A percentile compares a stretch with the other conserved stretches of the same genome.
Evolutionary conservation across 1,284 basidiomycete species (phyloP).

Genomic region (Schizopora paradoxa): DNA sequence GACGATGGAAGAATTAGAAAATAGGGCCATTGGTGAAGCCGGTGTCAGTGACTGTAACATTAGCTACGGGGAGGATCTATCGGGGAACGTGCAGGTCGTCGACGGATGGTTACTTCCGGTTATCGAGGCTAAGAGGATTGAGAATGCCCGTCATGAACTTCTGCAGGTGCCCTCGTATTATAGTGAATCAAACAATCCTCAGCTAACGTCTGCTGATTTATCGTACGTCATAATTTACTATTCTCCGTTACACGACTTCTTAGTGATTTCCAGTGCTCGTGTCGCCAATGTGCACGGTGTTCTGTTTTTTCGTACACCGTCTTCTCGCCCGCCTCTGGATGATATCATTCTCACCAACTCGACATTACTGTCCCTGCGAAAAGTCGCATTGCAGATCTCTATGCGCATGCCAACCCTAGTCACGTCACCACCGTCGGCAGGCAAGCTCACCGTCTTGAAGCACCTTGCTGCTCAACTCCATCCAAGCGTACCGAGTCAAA

Average conservation of each 20-base stretch:
- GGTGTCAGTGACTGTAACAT: constrained; percentile 54
- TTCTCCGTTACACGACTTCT: constrained; percentile 20
- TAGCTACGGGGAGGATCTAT: constrained; percentile 40
- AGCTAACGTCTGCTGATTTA: constrained; percentile 38
- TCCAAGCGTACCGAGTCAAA: constrained; percentile 51
- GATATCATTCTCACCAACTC: constrained; percentile 66
- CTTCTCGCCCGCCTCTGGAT: constrained; percentile 23
- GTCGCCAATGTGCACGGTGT: constrained; percentile 61
- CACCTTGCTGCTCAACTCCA: constrained; percentile 68
- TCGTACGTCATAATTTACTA: constrained; percentile 39
- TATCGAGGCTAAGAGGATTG: constrained; percentile 58
- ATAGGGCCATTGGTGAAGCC: constrained; percentile 50
- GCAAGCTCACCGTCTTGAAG: constrained; percentile 81
- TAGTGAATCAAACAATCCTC: too few relatives aligned
- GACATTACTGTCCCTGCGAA: constrained; percentile 51
- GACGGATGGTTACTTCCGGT: constrained; percentile 81
- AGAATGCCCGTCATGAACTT: constrained; percentile 47
- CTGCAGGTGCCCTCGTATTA: constrained; percentile 45
- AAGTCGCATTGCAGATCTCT: constrained; percentile 63
- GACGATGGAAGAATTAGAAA: constrained; percentile 63
- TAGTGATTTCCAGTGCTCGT: constrained; percentile 39
- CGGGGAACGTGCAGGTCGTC: constrained; percentile 38
- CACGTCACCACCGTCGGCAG: constrained; percentile 84
- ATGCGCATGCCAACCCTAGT: constrained; percentile 77
- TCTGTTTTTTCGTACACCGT: constrained; percentile 45